phyloP scores from a whole-genome alignment of 768 basidiomycete species.

The Termitomyces sp. region DNA sequence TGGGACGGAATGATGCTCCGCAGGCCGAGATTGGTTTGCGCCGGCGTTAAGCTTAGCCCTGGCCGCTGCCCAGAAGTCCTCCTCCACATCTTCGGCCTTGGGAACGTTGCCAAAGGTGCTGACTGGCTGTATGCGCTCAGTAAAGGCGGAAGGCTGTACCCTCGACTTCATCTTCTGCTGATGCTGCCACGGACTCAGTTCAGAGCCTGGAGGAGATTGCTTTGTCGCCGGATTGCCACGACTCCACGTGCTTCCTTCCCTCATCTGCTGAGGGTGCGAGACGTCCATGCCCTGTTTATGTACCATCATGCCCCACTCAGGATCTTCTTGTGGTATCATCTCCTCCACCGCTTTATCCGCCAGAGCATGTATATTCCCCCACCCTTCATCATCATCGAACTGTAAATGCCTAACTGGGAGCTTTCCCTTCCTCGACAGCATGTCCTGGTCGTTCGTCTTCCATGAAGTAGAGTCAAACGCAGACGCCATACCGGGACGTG shows the following conservation, averaged over 20 bases:
- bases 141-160: not conserved
- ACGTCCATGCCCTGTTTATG: not conserved
- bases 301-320: constrained; percentile 2
- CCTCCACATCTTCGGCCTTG: not conserved
- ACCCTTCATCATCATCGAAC: constrained; percentile 1
- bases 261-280: not conserved
- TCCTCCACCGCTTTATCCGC: constrained; percentile 1
- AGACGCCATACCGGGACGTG: constrained; percentile 10
- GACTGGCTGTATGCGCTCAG: not conserved
- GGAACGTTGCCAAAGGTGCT: not conserved
- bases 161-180: not conserved
- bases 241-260: constrained; percentile 3
- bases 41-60: not conserved
- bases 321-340: not conserved
- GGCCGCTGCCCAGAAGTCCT: constrained; percentile 1
- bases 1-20: not conserved
- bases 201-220: not conserved
- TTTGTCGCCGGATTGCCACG: not conserved
- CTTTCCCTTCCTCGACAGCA: not conserved
- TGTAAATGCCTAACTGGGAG: not conserved
- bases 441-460: constrained; percentile 1
- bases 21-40: not conserved
- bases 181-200: not conserved
- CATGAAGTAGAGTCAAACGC: not conserved
- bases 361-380: not conserved